Percentiles rank a stretch among this genome's conserved stretches.
Evolutionary conservation across 179 eudicot species (phyloP).

Genomic region (Spergularia azorica): DNA sequence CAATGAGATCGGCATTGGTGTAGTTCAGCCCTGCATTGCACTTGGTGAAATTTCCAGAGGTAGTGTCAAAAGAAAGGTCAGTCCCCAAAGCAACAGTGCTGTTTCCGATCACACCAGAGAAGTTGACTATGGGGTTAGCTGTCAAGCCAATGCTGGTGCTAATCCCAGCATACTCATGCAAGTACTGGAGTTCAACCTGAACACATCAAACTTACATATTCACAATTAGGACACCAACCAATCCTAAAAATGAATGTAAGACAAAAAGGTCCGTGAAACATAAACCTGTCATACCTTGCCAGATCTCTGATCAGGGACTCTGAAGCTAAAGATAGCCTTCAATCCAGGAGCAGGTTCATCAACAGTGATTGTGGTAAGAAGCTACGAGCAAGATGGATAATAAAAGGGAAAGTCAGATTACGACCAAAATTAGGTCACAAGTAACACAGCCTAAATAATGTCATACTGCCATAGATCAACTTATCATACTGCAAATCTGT

Average conservation of each 20-base stretch:
- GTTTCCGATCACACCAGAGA: conserved; percentile 88
- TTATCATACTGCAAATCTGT: not conserved
- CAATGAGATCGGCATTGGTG: conserved; percentile 68
- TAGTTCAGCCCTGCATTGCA: conserved; percentile 80
- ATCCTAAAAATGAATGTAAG: not conserved
- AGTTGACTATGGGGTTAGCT: conserved; percentile 81
- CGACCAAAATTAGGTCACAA: too few species aligned
- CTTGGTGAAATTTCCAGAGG: conserved; percentile 71
- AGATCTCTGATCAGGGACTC: conserved; percentile 85
- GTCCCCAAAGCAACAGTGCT: conserved; percentile 65
- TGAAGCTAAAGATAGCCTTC: conserved; percentile 80
- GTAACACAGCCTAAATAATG: not conserved
- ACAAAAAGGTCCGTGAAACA: not conserved
- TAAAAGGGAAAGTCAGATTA: not conserved
- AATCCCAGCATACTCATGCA: conserved; percentile 93
- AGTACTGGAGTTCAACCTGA: conserved; percentile 89
- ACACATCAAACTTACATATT: not conserved
- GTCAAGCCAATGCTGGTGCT: conserved; percentile 85
- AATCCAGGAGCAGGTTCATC: conserved; percentile 95
- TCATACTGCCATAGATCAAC: not conserved
- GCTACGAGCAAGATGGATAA: conserved; percentile 30
- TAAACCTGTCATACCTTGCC: conserved; percentile 61
- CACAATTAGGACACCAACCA: not conserved
- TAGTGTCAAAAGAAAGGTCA: conserved; percentile 83
- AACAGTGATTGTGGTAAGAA: conserved; percentile 72